phyloP scores from a whole-genome alignment of 2,329 filamentous ascomycete species.

The Stagonosporopsis rhizophila region DNA sequence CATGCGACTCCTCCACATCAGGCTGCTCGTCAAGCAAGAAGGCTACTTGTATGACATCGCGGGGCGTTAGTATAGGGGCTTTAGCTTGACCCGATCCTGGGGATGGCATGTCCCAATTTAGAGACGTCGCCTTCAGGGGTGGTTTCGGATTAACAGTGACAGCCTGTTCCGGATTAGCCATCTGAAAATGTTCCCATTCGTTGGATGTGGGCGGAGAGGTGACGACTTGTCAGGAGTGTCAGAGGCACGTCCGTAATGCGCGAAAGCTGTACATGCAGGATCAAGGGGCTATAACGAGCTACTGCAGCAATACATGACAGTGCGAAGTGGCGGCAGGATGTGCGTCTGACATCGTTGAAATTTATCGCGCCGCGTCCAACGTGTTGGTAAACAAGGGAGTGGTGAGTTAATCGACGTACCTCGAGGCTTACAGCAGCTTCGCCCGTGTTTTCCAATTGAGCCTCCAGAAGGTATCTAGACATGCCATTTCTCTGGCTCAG shows the following conservation, averaged over 20 bases:
- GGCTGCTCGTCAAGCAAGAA: conserved; percentile 66
- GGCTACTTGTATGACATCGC: conserved; percentile 70
- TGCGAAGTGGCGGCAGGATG: conserved; percentile 4
- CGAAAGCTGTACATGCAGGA: conserved; percentile 18
- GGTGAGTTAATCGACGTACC: conserved; percentile 45
- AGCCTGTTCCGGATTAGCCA: conserved; percentile 28
- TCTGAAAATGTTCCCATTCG: not conserved
- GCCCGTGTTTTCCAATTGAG: conserved; percentile 93
- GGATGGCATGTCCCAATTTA: conserved; percentile 62
- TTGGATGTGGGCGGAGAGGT: conserved; percentile 3
- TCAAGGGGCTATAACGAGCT: conserved; percentile 21
- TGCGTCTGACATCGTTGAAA: conserved; percentile 23
- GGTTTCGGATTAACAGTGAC: conserved; percentile 59
- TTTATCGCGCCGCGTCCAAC: conserved; percentile 1
- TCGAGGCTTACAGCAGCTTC: conserved; percentile 84
- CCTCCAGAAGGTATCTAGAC: conserved; percentile 78
- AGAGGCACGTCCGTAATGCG: conserved; percentile 22
- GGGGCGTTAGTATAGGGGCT: conserved; percentile 62
- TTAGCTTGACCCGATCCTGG: conserved; percentile 40
- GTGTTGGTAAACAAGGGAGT: conserved; percentile 10
- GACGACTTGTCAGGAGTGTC: conserved; percentile 13
- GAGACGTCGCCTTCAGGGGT: conserved; percentile 60
- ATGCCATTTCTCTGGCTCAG: conserved; percentile 56
- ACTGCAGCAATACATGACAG: conserved; percentile 10
- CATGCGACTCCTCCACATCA: conserved; percentile 53